phyloP scores from a whole-genome alignment of 352 stramenopile genomes.

The Globisporangium iwayamae region DNA sequence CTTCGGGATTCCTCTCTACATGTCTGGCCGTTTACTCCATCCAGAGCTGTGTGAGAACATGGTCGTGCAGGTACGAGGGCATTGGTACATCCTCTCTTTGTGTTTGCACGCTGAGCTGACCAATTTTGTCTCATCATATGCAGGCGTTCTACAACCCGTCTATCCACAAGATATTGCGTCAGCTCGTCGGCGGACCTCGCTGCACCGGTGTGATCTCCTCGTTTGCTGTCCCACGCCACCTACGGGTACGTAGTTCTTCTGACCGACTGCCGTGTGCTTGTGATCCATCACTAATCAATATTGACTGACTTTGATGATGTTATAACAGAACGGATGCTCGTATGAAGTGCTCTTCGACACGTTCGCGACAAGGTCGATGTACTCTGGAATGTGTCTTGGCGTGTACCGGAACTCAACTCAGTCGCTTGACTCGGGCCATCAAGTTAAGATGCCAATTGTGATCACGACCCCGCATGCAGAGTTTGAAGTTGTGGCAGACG shows the following conservation, averaged over 20 bases:
- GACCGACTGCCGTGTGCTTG: neutral
- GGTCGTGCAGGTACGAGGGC: constrained; percentile 52
- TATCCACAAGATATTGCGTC: constrained; percentile 82
- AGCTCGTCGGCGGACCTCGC: constrained; percentile 69
- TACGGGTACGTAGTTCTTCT: constrained; percentile 31
- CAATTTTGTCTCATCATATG: neutral
- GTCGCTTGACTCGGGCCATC: constrained; percentile 29
- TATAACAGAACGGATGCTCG: constrained; percentile 29
- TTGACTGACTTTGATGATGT: neutral
- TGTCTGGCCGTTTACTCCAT: constrained; percentile 78
- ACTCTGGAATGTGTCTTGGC: constrained; percentile 63
- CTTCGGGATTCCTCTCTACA: constrained; percentile 79
- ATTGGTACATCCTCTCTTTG: neutral
- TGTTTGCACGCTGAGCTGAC: neutral
- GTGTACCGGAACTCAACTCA: constrained; percentile 73
- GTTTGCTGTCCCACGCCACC: constrained; percentile 38
- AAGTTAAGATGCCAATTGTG: constrained; percentile 66
- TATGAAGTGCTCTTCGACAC: constrained; percentile 64
- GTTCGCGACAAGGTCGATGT: constrained; percentile 48
- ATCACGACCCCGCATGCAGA: constrained; percentile 60
- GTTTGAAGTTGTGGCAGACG: constrained; percentile 46
- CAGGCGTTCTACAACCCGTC: constrained; percentile 83
- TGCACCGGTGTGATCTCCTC: constrained; percentile 76
- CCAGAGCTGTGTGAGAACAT: constrained; percentile 86
- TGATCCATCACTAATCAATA: neutral